A percentile compares a stretch with the other conserved stretches of the same genome.
Evolutionary conservation across 257 asterid species (phyloP).

Genomic region (Solanum pinnatisectum): DNA sequence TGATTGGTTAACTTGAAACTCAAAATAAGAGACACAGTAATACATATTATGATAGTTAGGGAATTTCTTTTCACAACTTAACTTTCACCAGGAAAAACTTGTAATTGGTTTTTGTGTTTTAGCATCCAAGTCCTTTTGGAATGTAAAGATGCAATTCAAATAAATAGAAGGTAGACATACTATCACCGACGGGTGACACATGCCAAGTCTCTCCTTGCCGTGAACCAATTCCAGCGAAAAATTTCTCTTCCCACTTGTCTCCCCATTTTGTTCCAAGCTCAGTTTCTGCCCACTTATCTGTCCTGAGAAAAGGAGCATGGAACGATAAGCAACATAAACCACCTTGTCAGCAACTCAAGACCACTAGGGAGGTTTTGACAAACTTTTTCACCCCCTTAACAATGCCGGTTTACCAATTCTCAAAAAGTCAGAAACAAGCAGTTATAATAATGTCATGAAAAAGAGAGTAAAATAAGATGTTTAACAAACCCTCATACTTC

Average conservation of each 20-base stretch:
- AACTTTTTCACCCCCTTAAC: not conserved
- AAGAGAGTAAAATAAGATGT: not conserved
- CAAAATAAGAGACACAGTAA: not conserved
- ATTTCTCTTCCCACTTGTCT: constrained; percentile 98
- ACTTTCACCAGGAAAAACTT: not conserved
- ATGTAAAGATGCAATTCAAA: not conserved
- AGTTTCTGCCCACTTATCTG: constrained; percentile 99
- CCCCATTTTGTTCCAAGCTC: constrained; percentile 99
- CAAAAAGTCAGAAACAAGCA: not conserved
- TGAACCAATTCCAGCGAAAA: constrained; percentile 86
- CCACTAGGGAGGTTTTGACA: not conserved
- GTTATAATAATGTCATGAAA: not conserved
- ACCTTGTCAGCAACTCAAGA: not conserved
- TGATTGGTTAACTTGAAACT: not conserved
- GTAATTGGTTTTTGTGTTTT: not conserved
- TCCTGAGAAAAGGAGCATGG: constrained; percentile 42
- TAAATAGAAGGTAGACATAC: constrained; percentile 27
- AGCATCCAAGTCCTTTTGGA: not conserved
- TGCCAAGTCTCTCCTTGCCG: constrained; percentile 99
- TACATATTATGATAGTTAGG: not conserved
- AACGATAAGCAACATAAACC: not conserved
- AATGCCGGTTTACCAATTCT: not conserved
- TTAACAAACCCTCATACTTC: not conserved
- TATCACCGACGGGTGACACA: constrained; percentile 56
- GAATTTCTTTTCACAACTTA: not conserved